These are phyloP conservation scores for Aspergillus udagawae DNA, from an alignment of 2,329 filamentous ascomycete species.

Conservation along the genomic window DNA sequence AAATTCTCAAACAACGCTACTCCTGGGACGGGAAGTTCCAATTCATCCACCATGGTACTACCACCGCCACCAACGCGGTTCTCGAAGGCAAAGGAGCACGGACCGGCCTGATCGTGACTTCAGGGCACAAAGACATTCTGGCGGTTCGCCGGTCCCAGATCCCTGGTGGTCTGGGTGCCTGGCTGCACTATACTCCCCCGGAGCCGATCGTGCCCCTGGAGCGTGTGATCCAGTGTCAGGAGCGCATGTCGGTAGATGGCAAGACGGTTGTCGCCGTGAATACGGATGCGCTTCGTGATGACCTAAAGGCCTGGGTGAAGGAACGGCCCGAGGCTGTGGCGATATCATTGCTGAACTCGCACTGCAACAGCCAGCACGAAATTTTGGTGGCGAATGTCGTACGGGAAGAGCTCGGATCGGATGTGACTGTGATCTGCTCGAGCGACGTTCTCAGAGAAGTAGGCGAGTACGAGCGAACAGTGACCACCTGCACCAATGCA, in stretches of 20 bases:
- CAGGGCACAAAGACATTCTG: constrained; percentile 49
- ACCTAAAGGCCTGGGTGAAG: constrained; percentile 36
- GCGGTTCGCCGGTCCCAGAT: constrained; percentile 47
- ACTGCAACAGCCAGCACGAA: constrained; percentile 44
- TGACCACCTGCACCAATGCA: constrained; percentile 47
- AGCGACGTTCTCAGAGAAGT: constrained; percentile 46
- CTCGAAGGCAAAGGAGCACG: constrained; percentile 49
- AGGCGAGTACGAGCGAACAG: constrained; percentile 48
- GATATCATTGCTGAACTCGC: constrained; percentile 47
- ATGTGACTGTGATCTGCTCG: constrained; percentile 45
- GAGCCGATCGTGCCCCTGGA: constrained; percentile 49
- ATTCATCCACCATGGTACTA: constrained; percentile 50
- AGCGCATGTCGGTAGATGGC: constrained; percentile 44
- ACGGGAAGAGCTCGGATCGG: constrained; percentile 40
- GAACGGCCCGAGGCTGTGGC: constrained; percentile 45
- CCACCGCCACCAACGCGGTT: constrained; percentile 48
- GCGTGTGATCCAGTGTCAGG: constrained; percentile 43
- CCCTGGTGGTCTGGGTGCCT: constrained; percentile 49
- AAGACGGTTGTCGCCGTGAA: constrained; percentile 40
- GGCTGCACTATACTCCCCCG: constrained; percentile 47
- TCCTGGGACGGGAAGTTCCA: constrained; percentile 45
- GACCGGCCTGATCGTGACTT: constrained; percentile 45
- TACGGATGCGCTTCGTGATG: constrained; percentile 33
- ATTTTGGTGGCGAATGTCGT: constrained; percentile 36
- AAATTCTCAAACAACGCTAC: constrained; percentile 36